These are phyloP conservation scores for Brassica cretica DNA, from an alignment of 345 rosid genomes.

Conservation along the genomic window DNA sequence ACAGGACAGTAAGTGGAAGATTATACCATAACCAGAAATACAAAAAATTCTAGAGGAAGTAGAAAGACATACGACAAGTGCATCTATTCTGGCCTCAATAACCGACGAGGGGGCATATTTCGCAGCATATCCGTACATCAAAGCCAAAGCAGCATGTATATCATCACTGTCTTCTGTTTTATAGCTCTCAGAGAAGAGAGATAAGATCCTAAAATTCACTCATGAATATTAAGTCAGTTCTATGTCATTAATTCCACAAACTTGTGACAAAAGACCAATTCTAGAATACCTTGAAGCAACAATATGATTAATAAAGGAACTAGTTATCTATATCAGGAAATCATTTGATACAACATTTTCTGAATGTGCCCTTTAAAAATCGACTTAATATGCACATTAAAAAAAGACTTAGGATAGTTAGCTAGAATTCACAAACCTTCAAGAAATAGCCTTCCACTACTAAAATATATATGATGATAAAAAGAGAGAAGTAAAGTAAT, in stretches of 20 bases:
- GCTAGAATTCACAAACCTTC: slow-evolving; percentile 12
- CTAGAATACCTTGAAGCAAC: slow-evolving; percentile 11
- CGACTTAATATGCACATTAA: neutral
- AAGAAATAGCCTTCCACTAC: slow-evolving; percentile 9
- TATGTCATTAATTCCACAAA: slow-evolving; percentile 3
- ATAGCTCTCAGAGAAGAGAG: slow-evolving; percentile 74
- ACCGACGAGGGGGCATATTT: slow-evolving; percentile 95
- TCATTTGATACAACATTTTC: slow-evolving; percentile 2
- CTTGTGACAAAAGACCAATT: slow-evolving; percentile 8
- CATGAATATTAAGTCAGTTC: slow-evolving; percentile 32
- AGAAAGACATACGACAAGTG: slow-evolving; percentile 75
- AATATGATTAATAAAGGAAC: slow-evolving; percentile 12
- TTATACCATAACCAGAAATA: slow-evolving; percentile 9
- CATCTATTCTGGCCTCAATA: slow-evolving; percentile 98
- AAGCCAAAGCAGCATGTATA: slow-evolving; percentile 97
- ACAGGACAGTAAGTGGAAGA: slow-evolving; percentile 1
- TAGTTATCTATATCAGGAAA: slow-evolving; percentile 21
- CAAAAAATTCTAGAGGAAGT: neutral
- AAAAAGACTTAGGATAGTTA: slow-evolving; percentile 10
- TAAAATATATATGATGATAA: slow-evolving; percentile 2
- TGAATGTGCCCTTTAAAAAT: neutral
- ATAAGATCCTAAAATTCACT: slow-evolving; percentile 65
- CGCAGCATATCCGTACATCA: slow-evolving; percentile 99
- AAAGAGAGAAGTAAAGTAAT: neutral
- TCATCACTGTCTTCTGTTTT: slow-evolving; percentile 89